Percentiles rank a stretch among this genome's conserved stretches.
Evolutionary conservation across 805 yeast genomes (phyloP).

Genomic region (Yarrowia deformans): DNA sequence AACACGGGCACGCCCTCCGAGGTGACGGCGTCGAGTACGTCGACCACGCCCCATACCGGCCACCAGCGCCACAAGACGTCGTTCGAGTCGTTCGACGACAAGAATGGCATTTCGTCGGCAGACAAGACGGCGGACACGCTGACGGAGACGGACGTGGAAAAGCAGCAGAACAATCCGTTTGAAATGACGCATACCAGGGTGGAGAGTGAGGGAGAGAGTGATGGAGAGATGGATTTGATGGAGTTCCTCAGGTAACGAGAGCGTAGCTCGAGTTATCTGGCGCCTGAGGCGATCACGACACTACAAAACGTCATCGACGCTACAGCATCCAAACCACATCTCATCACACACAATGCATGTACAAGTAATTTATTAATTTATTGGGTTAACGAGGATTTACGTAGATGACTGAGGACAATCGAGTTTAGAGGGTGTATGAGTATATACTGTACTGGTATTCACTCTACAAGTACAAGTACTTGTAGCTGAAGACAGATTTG

Average conservation of each 20-base stretch:
- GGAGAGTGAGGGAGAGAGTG: conserved; percentile 33
- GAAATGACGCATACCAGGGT: conserved; percentile 25
- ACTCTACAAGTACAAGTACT: no score
- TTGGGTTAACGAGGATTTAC: not conserved
- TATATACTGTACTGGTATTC: no score
- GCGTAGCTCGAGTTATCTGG: no score
- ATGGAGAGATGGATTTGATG: conserved; percentile 41
- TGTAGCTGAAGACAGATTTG: no score
- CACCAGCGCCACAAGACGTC: conserved; percentile 29
- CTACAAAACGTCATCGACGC: not conserved
- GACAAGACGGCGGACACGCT: conserved; percentile 28
- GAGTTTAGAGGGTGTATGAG: no score
- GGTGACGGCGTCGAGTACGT: conserved; percentile 17
- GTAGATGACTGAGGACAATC: no score
- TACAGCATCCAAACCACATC: no score
- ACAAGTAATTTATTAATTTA: conserved; percentile 38
- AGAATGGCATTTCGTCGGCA: conserved; percentile 11
- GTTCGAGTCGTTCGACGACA: conserved; percentile 28
- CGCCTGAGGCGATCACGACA: no score
- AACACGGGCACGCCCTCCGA: conserved; percentile 5
- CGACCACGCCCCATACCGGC: conserved; percentile 3
- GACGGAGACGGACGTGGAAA: conserved; percentile 26
- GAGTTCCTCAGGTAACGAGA: conserved; percentile 34
- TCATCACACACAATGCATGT: conserved; percentile 18
- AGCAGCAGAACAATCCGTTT: conserved; percentile 24